Evolutionary conservation across 345 rosid genomes (phyloP).

Genomic region (Salix caprea): DNA sequence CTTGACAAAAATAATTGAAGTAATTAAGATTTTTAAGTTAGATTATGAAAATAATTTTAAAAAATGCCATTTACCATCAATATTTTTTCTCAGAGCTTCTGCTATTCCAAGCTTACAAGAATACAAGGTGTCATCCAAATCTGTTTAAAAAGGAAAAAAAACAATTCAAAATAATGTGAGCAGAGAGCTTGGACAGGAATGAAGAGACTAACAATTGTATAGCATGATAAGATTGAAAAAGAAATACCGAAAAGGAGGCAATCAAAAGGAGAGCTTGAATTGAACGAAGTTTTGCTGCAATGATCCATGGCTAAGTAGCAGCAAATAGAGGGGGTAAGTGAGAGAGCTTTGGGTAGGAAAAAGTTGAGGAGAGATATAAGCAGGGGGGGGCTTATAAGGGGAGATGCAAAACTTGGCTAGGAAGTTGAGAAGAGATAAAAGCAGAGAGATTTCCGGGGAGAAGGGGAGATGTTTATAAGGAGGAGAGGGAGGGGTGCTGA

Average conservation of each 20-base stretch:
- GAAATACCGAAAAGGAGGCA: constrained; percentile 68
- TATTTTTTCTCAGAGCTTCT: constrained; percentile 65
- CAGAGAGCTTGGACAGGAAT: neutral
- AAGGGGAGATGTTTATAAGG: no score
- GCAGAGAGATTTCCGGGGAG: no score
- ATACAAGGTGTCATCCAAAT: constrained; percentile 95
- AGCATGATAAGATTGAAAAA: neutral
- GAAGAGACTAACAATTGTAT: neutral
- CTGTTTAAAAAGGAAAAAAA: constrained; percentile 29
- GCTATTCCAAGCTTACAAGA: constrained; percentile 64
- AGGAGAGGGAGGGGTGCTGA: no score
- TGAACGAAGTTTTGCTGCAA: constrained; percentile 19
- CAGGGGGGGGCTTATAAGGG: neutral
- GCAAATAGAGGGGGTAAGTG: neutral
- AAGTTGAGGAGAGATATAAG: neutral
- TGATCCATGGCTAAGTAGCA: constrained; percentile 27
- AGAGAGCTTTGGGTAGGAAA: neutral
- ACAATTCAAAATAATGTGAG: neutral
- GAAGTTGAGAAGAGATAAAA: no score
- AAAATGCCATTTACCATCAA: constrained; percentile 47
- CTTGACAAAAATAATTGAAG: neutral
- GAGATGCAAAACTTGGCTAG: no score
- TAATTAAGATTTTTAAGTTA: neutral
- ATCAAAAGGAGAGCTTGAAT: constrained; percentile 47
- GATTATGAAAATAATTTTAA: neutral